Percentiles rank a stretch among this genome's conserved stretches.
Evolutionary conservation across 2,329 filamentous ascomycete species (phyloP).

Genomic region (Ascochyta fabae): DNA sequence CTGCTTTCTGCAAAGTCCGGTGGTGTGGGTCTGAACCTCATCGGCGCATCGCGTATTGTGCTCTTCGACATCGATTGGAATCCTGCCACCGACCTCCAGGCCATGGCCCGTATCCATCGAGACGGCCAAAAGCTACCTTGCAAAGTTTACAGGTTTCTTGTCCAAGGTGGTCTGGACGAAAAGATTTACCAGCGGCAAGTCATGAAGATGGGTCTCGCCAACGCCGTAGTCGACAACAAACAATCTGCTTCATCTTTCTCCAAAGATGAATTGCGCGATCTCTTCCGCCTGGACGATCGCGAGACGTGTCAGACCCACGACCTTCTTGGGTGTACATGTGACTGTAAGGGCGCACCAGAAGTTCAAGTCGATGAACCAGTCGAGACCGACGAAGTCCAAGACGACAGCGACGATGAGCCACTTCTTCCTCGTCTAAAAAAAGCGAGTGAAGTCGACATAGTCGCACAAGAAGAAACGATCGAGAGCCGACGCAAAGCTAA

Average conservation of each 20-base stretch:
- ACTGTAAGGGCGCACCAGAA: conserved; percentile 56
- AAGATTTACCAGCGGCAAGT: conserved; percentile 78
- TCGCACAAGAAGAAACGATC: conserved; percentile 53
- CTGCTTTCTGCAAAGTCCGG: conserved; percentile 76
- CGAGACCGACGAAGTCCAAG: conserved; percentile 24
- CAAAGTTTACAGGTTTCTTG: conserved; percentile 72
- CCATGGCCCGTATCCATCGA: conserved; percentile 76
- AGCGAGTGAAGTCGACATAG: conserved; percentile 56
- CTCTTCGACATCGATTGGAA: conserved; percentile 81
- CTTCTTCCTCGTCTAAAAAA: conserved; percentile 39
- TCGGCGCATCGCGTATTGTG: conserved; percentile 72
- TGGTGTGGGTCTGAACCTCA: conserved; percentile 72
- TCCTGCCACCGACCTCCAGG: conserved; percentile 74
- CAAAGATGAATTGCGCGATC: conserved; percentile 68
- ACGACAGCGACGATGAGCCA: conserved; percentile 36
- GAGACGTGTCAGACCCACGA: conserved; percentile 72
- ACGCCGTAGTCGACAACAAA: conserved; percentile 74
- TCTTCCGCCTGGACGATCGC: conserved; percentile 70
- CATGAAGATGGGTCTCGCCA: conserved; percentile 72
- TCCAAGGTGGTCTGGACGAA: conserved; percentile 73
- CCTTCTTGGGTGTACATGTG: conserved; percentile 68
- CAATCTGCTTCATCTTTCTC: conserved; percentile 67
- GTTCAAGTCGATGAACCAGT: conserved; percentile 18
- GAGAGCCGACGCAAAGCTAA: conserved; percentile 43
- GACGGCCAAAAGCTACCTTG: conserved; percentile 73